phyloP scores from a whole-genome alignment of 2,329 filamentous ascomycete species.

The Fusarium cyanostomum region DNA sequence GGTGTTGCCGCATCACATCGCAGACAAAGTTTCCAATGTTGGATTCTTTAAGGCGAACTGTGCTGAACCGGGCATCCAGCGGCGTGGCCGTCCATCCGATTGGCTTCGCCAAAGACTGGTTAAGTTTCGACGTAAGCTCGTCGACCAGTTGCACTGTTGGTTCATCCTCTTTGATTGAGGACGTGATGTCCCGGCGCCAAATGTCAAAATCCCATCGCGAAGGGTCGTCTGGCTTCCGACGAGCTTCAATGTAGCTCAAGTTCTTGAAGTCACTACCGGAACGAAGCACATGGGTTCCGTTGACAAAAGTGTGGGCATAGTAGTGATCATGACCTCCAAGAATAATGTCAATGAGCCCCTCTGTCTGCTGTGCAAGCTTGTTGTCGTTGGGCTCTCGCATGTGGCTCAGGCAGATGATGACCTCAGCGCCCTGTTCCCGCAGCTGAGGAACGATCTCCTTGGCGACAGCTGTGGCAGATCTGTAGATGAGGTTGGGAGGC shows the following conservation, averaged over 20 bases:
- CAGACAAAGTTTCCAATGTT: constrained; percentile 93
- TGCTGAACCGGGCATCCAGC: constrained; percentile 86
- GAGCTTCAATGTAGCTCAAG: constrained; percentile 84
- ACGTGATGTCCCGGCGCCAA: constrained; percentile 75
- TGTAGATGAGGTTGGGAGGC: constrained; percentile 83
- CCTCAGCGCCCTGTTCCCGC: constrained; percentile 79
- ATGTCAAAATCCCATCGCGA: constrained; percentile 82
- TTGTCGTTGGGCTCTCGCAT: constrained; percentile 90
- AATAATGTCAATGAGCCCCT: constrained; percentile 83
- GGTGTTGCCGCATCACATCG: constrained; percentile 88
- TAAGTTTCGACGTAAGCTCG: constrained; percentile 76
- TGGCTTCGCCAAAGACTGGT: constrained; percentile 80
- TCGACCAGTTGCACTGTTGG: constrained; percentile 70
- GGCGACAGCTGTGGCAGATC: constrained; percentile 79
- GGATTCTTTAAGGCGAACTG: constrained; percentile 78
- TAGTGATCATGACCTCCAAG: constrained; percentile 92
- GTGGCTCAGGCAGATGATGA: constrained; percentile 85
- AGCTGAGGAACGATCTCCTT: constrained; percentile 78
- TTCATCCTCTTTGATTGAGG: constrained; percentile 71
- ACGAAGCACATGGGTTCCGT: constrained; percentile 83
- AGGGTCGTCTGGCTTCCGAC: constrained; percentile 59
- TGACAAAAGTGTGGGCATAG: constrained; percentile 80
- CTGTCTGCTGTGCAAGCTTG: constrained; percentile 79
- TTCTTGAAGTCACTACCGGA: constrained; percentile 94
- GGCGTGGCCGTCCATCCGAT: constrained; percentile 85